Evolutionary conservation across 331 rosid genomes (phyloP), one percentile per base, ranked within the genome.

Genomic region (Rhamnella rubrinervis): DNA sequence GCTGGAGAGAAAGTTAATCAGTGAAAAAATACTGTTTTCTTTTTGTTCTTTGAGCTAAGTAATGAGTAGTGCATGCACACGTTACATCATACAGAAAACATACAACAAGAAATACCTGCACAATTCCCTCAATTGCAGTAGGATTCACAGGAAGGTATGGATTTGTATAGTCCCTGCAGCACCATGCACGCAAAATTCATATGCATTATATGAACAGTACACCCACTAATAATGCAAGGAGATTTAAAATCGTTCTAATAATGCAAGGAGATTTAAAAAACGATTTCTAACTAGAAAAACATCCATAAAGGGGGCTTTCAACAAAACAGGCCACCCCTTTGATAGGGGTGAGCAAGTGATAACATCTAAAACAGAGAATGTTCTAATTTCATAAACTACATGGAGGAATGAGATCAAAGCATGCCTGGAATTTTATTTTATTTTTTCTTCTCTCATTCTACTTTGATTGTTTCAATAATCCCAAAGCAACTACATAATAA

Each of bases 121-220:
- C 70, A 61, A 77, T 58, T 41, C 91, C 91, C 41, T 90, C 96
- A 63, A 90, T 85, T 37, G 96, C 96, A 64, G 91, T 85, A 59
- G 89, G 93, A 85, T 87, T 90, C 79, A 90, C 96, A 72, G 96
- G 96, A 68, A 90, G 96, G 80, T 80, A 84, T 0, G 96, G 96
- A 84, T 90, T 90, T 51, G 96, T 90, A 73, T 90, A 90, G 79
- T 90, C 96, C 86, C 96, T 90, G 82, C 55, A 75, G 65, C 39
- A 67, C 61, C 71, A 81, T 47, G 46, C 38, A 78, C 73, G 58
- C 8, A 50, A 62, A 63, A 62, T 9, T 23, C 59, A 62, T 21
- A 62, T 53, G 58, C 58, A 53, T 53, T 21, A 53, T 11, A 53
- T 8, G n/a, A 17, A 53, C 8, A 53, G 8, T 49, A 49, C n/a